Evolutionary conservation across 495 filamentous ascomycete species (phyloP).

Genomic region (Talaromyces borbonicus): DNA sequence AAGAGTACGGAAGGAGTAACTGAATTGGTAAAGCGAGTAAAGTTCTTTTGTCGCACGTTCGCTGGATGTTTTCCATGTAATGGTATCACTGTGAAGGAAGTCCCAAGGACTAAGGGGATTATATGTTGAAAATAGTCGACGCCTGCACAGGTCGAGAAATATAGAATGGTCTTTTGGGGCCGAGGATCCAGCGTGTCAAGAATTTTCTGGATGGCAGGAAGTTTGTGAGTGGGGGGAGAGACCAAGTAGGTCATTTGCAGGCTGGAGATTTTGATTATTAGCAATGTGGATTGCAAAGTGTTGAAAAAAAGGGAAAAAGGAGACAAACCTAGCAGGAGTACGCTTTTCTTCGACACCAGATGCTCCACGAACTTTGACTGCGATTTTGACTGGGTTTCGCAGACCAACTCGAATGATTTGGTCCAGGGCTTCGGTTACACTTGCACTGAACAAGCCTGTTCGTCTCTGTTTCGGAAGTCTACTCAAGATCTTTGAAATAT

Average conservation of each 20-base stretch:
- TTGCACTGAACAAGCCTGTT: slow-evolving; percentile 90
- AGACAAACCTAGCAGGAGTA: slow-evolving; percentile 60
- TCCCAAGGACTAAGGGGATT: slow-evolving; percentile 53
- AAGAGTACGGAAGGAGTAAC: slow-evolving; percentile 64
- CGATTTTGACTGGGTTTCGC: slow-evolving; percentile 86
- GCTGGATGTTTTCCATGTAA: slow-evolving; percentile 85
- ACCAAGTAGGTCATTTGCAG: slow-evolving; percentile 86
- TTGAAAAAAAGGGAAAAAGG: no score
- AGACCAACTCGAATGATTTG: slow-evolving; percentile 87
- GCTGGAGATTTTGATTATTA: no score
- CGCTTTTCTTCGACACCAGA: slow-evolving; percentile 69
- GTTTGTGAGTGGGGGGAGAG: slow-evolving; percentile 62
- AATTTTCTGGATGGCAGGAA: slow-evolving; percentile 61
- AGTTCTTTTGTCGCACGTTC: slow-evolving; percentile 72
- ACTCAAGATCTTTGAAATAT: slow-evolving; percentile 74
- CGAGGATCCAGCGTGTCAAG: slow-evolving; percentile 57
- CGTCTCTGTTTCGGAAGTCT: slow-evolving; percentile 85
- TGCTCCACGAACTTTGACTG: slow-evolving; percentile 79
- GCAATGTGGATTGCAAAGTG: no score
- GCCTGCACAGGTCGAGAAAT: slow-evolving; percentile 88
- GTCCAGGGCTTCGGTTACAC: slow-evolving; percentile 82
- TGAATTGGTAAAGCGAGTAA: slow-evolving; percentile 61
- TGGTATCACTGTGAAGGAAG: slow-evolving; percentile 56
- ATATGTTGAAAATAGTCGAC: slow-evolving; percentile 85
- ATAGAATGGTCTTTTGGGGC: slow-evolving; percentile 80